Conservation (phyloP, 1,284 basidiomycete genomes). For the Chalciporus piperatoides region DNA sequence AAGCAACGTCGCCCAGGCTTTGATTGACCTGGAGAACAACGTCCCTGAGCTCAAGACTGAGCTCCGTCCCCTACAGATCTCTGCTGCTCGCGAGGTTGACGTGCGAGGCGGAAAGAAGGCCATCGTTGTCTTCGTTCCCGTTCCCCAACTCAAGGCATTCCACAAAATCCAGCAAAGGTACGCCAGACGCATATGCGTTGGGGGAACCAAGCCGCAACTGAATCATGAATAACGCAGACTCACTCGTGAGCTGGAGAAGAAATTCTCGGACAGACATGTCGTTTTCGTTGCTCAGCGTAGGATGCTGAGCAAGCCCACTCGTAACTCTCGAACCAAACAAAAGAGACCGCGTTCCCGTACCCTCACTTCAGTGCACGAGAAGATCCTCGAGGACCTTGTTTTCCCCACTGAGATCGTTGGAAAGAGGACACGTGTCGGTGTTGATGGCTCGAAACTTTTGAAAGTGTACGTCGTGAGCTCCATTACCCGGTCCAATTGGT, state of each 20-base stretch:
- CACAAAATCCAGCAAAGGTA: constrained; percentile 98
- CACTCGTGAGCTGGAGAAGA: constrained; percentile 99
- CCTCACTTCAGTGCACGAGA: constrained; percentile 96
- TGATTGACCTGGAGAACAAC: constrained; percentile 97
- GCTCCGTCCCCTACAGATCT: constrained; percentile 95
- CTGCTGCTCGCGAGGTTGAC: constrained; percentile 97
- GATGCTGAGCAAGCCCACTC: constrained; percentile 97
- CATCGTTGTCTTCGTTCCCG: constrained; percentile 97
- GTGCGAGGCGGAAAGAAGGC: constrained; percentile 99
- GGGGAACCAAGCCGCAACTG: constrained; percentile 6
- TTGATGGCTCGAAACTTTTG: constrained; percentile 89
- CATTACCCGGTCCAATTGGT: constrained; percentile 12
- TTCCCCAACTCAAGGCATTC: constrained; percentile 98
- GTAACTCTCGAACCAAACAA: constrained; percentile 89
- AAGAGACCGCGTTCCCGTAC: constrained; percentile 97
- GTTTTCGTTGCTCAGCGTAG: constrained; percentile 99
- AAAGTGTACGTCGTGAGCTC: constrained; percentile 75
- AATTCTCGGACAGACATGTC: constrained; percentile 98
- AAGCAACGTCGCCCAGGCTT: constrained; percentile 90
- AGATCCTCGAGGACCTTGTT: constrained; percentile 98
- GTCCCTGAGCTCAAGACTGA: constrained; percentile 98
- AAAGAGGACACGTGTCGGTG: constrained; percentile 90
- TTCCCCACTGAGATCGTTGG: constrained; percentile 99
- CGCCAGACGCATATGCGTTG: constrained; percentile 31
- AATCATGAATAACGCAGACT: constrained; percentile 56